These are phyloP conservation scores for Oryza rufipogon DNA, from an alignment of 176 grass and related monocot species.

Conservation along the genomic window DNA sequence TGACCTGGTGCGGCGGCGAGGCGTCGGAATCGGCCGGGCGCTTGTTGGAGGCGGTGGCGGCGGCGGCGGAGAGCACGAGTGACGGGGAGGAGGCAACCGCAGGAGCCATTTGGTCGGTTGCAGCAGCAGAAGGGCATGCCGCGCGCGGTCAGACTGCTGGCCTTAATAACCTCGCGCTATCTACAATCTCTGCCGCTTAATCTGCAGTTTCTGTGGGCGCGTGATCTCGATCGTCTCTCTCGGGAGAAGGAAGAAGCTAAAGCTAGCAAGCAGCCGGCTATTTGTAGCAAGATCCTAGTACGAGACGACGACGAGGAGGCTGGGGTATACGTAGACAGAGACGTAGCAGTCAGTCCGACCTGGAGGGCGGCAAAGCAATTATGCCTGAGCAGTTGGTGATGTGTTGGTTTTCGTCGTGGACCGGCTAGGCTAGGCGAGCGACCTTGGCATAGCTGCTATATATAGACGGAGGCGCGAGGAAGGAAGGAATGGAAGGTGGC, in stretches of 20 bases:
- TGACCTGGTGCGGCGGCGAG: conserved; percentile 24
- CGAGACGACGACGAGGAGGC: too few species aligned
- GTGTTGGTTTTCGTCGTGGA: conserved; percentile 22
- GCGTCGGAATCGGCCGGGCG: conserved; percentile 25
- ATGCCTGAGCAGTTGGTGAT: background rate
- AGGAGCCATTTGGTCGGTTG: conserved; percentile 43
- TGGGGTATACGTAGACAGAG: background rate
- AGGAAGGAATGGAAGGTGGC: background rate
- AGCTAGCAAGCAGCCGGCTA: background rate
- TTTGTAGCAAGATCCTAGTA: background rate
- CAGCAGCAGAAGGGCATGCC: conserved; percentile 33
- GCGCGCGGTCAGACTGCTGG: conserved; percentile 4
- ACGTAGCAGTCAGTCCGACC: conserved; percentile 32
- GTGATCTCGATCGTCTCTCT: background rate
- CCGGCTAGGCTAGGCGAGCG: background rate
- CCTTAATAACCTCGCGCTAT: conserved; percentile 4
- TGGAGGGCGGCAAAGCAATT: conserved; percentile 30
- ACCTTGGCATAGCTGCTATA: background rate
- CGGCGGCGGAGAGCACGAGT: conserved; percentile 1
- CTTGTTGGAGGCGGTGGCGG: conserved; percentile 9
- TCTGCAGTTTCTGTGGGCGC: background rate
- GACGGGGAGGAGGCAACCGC: conserved; percentile 9
- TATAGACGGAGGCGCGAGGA: background rate
- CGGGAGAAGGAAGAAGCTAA: background rate
- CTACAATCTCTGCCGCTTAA: too few species aligned